These are phyloP conservation scores for Trichocladium antarcticum DNA, from an alignment of 495 filamentous ascomycete species.

Conservation along the genomic window DNA sequence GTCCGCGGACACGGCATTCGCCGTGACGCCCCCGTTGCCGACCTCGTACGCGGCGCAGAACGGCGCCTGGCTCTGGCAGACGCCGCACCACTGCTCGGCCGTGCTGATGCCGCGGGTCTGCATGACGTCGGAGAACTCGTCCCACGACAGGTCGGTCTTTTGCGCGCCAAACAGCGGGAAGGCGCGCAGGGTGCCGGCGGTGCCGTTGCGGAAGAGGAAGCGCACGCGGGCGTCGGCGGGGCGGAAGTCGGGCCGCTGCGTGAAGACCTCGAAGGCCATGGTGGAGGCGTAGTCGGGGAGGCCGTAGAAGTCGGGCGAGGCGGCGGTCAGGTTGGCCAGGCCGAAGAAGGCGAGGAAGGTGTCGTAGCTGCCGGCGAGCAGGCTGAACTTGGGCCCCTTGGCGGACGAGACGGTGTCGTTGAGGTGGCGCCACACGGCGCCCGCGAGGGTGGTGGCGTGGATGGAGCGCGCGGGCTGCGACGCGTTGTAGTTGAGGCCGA, in stretches of 20 bases:
- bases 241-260: not conserved
- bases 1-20: not conserved
- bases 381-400: constrained; percentile 8
- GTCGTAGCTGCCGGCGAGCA: constrained; percentile 19
- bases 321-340: constrained; percentile 5
- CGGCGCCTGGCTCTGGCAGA: constrained; percentile 9
- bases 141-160: constrained; percentile 5
- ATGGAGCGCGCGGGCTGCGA: constrained; percentile 11
- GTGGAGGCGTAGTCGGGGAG: constrained; percentile 17
- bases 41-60: constrained; percentile 10
- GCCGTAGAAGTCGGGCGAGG: constrained; percentile 7
- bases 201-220: constrained; percentile 17
- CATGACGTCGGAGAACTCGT: constrained; percentile 6
- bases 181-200: not conserved
- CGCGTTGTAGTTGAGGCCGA: constrained; percentile 22
- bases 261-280: constrained; percentile 18
- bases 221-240: constrained; percentile 1
- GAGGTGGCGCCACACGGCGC: constrained; percentile 10
- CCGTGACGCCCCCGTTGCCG: not conserved
- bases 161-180: constrained; percentile 13
- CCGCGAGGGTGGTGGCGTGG: constrained; percentile 10
- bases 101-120: constrained; percentile 2
- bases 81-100: constrained; percentile 8
- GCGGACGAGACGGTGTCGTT: constrained; percentile 11
- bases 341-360: constrained; percentile 18